Evolutionary conservation across 1,139 yeast species (phyloP), one percentile per base, ranked within the genome.

Genomic region (Wickerhamomyces sp.): DNA sequence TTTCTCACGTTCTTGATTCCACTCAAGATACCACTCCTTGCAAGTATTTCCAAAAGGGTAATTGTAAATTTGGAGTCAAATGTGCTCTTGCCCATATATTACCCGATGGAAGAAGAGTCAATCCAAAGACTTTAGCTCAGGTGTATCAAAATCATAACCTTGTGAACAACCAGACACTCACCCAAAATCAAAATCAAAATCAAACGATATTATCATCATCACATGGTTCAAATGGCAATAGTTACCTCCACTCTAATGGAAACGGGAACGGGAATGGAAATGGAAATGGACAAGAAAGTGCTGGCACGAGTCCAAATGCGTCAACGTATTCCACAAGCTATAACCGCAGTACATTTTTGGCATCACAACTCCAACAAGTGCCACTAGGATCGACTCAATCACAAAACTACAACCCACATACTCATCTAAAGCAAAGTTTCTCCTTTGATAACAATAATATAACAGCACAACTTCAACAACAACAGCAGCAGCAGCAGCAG

Each of bases 21-120:
- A 64, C 47, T 4, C 51, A 70, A 28, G 88, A 81, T 42, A 75
- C 74, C 43, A 72, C 83, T 22, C 94, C 95, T 8, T 89, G 97
- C 68, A 88, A 87, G 65, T 89, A 88, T 58, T 89, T 86, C 58
- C 93, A 84, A 53, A 85, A 85, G 62, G 97, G 97, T 11, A 87
- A 87, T 56, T 89, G 97, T 60, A 88, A 87, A 59, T 89, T 89
- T 61, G 97, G 97, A 4, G 65, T 76, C 37, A 88, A 86, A 55
- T 89, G 97, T 65, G 96, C 96, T 2, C 73, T 89, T 56, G 95
- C 95, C 16, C 97, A 89, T 61, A 73, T 84, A 41, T 61, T 85
- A 28, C 93, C 95, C 1, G 95, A 88, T 54, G 96, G 96, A 1
- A 75, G 88, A n/a, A 64, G 86, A 31, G 81, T 84, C 18, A 84